phyloP scores from a whole-genome alignment of 169 alveolate genomes.

The Cystoisospora suis region DNA sequence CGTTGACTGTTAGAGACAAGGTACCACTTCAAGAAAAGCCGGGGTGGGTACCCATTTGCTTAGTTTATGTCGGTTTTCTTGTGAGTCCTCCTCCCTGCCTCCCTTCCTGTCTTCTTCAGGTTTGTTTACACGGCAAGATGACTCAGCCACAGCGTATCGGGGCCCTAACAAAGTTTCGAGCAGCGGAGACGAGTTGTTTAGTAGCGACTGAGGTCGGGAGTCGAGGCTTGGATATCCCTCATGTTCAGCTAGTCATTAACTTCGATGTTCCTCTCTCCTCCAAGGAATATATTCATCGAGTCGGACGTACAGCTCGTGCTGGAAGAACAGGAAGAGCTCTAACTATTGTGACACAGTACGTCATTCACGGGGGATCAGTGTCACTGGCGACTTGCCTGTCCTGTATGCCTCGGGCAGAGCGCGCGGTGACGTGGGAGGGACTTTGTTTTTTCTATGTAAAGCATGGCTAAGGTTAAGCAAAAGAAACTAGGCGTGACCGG shows the following conservation, averaged over 20 bases:
- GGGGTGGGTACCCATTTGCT: background rate
- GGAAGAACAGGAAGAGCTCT: conserved; percentile 97
- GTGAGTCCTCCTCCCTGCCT: conserved; percentile 77
- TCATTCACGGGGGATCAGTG: no score
- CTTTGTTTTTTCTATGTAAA: no score
- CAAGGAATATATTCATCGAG: conserved; percentile 95
- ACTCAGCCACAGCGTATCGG: conserved; percentile 93
- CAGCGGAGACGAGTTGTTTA: conserved; percentile 80
- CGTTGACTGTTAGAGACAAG: no score
- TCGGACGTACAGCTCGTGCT: conserved; percentile 99
- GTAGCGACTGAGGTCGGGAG: conserved; percentile 98
- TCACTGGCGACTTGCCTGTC: no score
- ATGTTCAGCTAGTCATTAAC: conserved; percentile 95
- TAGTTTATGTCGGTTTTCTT: background rate
- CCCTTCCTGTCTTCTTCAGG: conserved; percentile 88
- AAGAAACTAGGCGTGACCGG: no score
- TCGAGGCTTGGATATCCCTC: conserved; percentile 97
- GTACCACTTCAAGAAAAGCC: no score
- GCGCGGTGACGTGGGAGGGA: no score
- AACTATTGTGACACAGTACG: conserved; percentile 94
- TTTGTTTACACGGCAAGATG: conserved; percentile 95
- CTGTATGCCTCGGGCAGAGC: no score
- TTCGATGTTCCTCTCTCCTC: conserved; percentile 93
- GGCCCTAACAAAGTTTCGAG: conserved; percentile 92
- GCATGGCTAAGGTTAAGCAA: no score